phyloP scores from a whole-genome alignment of 1,139 yeast species.

The Lizanozyma gosingica region DNA sequence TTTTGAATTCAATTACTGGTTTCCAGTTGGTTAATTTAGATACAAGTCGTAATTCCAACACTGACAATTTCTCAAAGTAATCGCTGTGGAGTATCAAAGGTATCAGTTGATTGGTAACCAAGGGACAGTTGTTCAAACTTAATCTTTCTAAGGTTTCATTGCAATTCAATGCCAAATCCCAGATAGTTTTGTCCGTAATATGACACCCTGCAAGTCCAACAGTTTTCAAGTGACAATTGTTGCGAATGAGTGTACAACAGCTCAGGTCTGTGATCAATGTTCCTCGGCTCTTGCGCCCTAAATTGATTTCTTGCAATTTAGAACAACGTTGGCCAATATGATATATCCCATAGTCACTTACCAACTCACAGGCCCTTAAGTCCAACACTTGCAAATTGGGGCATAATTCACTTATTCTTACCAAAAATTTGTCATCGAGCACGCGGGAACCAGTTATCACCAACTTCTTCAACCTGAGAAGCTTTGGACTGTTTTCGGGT shows the following conservation, averaged over 20 bases:
- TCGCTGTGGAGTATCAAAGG: slow-evolving; percentile 50
- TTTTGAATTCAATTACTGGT: slow-evolving; percentile 61
- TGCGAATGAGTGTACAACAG: slow-evolving; percentile 46
- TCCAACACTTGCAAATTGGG: slow-evolving; percentile 61
- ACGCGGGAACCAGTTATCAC: slow-evolving; percentile 68
- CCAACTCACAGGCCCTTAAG: slow-evolving; percentile 73
- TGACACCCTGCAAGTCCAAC: slow-evolving; percentile 87
- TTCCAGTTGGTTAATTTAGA: slow-evolving; percentile 47
- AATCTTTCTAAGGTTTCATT: slow-evolving; percentile 54
- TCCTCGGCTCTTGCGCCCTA: slow-evolving; percentile 73
- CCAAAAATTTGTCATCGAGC: slow-evolving; percentile 53
- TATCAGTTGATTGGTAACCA: slow-evolving; percentile 56
- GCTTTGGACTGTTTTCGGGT: slow-evolving; percentile 25
- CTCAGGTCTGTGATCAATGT: slow-evolving; percentile 65
- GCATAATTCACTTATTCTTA: slow-evolving; percentile 42
- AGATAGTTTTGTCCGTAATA: slow-evolving; percentile 64
- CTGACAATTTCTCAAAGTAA: slow-evolving; percentile 54
- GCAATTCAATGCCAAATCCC: slow-evolving; percentile 67
- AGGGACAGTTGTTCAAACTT: slow-evolving; percentile 68
- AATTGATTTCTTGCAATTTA: slow-evolving; percentile 48
- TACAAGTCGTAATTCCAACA: slow-evolving; percentile 68
- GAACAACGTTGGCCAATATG: slow-evolving; percentile 54
- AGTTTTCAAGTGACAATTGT: slow-evolving; percentile 49
- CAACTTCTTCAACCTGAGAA: slow-evolving; percentile 42
- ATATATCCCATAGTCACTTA: slow-evolving; percentile 69